Evolutionary conservation across 768 basidiomycete species (phyloP).

Genomic region (Macrocybe gigantea): DNA sequence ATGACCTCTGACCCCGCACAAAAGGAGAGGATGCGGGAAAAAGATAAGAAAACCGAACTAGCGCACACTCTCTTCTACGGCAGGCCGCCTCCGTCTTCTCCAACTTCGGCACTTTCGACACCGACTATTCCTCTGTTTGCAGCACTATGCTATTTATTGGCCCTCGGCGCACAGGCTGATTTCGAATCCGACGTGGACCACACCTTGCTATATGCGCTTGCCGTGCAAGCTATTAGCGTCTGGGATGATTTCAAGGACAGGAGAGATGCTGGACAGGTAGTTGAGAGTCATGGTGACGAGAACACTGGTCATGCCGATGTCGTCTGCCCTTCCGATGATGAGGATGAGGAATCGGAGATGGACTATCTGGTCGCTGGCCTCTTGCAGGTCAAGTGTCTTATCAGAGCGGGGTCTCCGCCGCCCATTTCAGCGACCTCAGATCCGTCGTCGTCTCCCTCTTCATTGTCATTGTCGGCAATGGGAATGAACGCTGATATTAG

Average conservation of each 20-base stretch:
- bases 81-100: background rate
- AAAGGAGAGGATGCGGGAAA: constrained; percentile 7
- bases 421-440: too few species aligned
- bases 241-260: constrained; percentile 25
- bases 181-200: constrained; percentile 9
- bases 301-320: constrained; percentile 3
- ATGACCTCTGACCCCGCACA: constrained; percentile 4
- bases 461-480: too few species aligned
- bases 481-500: background rate
- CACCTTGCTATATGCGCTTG: constrained; percentile 28
- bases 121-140: constrained; percentile 47
- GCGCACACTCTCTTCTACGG: constrained; percentile 11
- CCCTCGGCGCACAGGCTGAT: constrained; percentile 41
- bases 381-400: constrained; percentile 41
- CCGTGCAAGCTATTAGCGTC: constrained; percentile 30
- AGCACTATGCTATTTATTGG: constrained; percentile 50
- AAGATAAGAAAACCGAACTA: constrained; percentile 1
- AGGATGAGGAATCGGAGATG: constrained; percentile 25
- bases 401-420: constrained; percentile 4
- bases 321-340: constrained; percentile 2
- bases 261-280: constrained; percentile 2
- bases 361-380: constrained; percentile 58
- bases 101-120: background rate
- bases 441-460: too few species aligned
- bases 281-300: background rate